These are phyloP conservation scores for Castanea crenata DNA, from an alignment of 306 rosid genomes.

Conservation along the genomic window DNA sequence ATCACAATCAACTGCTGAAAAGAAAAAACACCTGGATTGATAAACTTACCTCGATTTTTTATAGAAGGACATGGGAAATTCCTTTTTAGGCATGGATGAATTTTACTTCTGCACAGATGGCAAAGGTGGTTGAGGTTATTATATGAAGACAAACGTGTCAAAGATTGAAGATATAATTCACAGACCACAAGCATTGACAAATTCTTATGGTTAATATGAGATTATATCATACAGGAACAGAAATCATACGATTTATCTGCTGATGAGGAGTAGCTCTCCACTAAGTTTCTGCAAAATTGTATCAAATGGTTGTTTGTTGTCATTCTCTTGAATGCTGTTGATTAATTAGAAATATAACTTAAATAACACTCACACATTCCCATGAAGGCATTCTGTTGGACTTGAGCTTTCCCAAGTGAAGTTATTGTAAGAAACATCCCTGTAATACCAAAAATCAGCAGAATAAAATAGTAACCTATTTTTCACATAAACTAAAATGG, in stretches of 20 bases:
- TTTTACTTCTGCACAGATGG: conserved; percentile 37
- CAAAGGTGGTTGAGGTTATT: conserved; percentile 14
- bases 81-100: conserved; percentile 61
- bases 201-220: conserved; percentile 1
- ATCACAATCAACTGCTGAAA: conserved; percentile 3
- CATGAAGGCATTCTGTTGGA: conserved; percentile 68
- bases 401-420: conserved; percentile 70
- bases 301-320: conserved; percentile 12
- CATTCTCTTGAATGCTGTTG: neutral
- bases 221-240: conserved; percentile 3
- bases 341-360: conserved; percentile 2
- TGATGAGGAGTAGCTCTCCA: conserved; percentile 73
- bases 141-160: neutral
- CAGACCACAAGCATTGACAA: conserved; percentile 14
- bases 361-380: conserved; percentile 64
- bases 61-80: conserved; percentile 66
- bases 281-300: conserved; percentile 69
- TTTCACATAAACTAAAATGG: neutral
- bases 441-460: conserved; percentile 42
- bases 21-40: neutral
- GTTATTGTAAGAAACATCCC: conserved; percentile 82
- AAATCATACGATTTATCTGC: conserved; percentile 53
- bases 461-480: neutral
- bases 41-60: conserved; percentile 41
- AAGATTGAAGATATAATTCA: neutral